These are phyloP conservation scores for Knoxdaviesia capensis DNA, from an alignment of 2,329 filamentous ascomycete genomes.

Conservation along the genomic window DNA sequence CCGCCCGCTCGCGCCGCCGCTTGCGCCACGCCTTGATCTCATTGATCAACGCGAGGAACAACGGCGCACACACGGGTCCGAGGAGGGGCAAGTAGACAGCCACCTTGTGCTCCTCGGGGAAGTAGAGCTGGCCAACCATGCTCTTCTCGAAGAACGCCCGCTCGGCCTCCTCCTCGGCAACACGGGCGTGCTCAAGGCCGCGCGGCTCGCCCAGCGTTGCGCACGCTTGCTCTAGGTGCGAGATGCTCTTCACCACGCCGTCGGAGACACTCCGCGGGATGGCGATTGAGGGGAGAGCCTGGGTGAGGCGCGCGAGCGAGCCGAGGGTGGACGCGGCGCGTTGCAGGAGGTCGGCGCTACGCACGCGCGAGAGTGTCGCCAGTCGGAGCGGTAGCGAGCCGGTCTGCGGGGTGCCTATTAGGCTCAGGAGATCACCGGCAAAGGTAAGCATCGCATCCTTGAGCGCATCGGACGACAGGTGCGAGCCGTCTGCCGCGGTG, in stretches of 20 bases:
- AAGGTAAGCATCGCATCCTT: slow-evolving; percentile 74
- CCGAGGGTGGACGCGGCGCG: slow-evolving; percentile 86
- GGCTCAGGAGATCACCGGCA: slow-evolving; percentile 69
- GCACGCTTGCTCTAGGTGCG: slow-evolving; percentile 60
- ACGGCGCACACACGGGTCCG: slow-evolving; percentile 75
- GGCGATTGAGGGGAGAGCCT: slow-evolving; percentile 71
- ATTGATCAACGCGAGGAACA: slow-evolving; percentile 67
- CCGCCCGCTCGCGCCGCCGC: slow-evolving; percentile 21
- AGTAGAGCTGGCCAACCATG: slow-evolving; percentile 97
- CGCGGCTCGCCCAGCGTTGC: slow-evolving; percentile 42
- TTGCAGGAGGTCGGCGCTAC: slow-evolving; percentile 65
- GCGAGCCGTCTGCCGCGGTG: slow-evolving; percentile 17
- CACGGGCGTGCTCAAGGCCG: slow-evolving; percentile 60
- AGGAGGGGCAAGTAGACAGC: slow-evolving; percentile 86
- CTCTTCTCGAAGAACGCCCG: slow-evolving; percentile 95
- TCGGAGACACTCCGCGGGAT: slow-evolving; percentile 77
- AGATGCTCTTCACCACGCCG: slow-evolving; percentile 62
- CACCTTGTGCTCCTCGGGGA: slow-evolving; percentile 95
- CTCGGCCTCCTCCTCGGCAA: slow-evolving; percentile 78
- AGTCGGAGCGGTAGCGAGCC: slow-evolving; percentile 74
- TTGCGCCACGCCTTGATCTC: slow-evolving; percentile 49
- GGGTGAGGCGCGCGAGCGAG: slow-evolving; percentile 70
- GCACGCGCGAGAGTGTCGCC: slow-evolving; percentile 67
- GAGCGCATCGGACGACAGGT: slow-evolving; percentile 45
- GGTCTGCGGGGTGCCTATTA: slow-evolving; percentile 66